A percentile compares a stretch with the other conserved stretches of the same genome.
Conservation (phyloP, 1,284 basidiomycete genomes). For the Wallemia hederae region DNA sequence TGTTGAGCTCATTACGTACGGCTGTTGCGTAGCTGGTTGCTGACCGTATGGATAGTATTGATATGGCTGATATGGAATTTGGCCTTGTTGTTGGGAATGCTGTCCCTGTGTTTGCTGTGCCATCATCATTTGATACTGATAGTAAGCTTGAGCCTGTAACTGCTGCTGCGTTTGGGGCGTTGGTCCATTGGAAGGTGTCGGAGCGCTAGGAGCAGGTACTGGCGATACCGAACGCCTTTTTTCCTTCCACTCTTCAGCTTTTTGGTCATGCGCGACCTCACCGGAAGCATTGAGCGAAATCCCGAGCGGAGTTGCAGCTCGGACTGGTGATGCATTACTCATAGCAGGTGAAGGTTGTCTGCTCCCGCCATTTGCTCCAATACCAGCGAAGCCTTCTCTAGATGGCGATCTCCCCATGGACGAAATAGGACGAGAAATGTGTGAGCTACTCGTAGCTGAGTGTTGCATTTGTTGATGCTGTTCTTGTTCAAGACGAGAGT, state of each 20-base stretch:
- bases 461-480: constrained; percentile 8
- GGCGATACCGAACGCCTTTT: not conserved
- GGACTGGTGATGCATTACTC: constrained; percentile 3
- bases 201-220: not conserved
- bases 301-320: constrained; percentile 24
- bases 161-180: not conserved
- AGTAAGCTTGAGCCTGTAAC: not conserved
- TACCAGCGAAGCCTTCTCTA: constrained; percentile 38
- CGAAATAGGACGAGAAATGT: not conserved
- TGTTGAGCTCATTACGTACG: not conserved
- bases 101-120: not conserved
- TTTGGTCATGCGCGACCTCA: constrained; percentile 44
- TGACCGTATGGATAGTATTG: not conserved
- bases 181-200: not conserved
- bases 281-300: constrained; percentile 49
- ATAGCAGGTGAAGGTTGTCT: constrained; percentile 8
- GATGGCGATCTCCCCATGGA: constrained; percentile 16
- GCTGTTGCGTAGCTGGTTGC: not conserved
- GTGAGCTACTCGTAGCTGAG: constrained; percentile 8
- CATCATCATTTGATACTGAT: not conserved
- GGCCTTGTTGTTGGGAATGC: not conserved
- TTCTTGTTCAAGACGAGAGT: constrained; percentile 7
- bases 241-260: constrained; percentile 27
- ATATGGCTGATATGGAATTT: not conserved
- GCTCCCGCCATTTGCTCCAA: constrained; percentile 33